These are phyloP conservation scores for Aspergillus kassunensis DNA, from an alignment of 495 filamentous ascomycete species.

Conservation along the genomic window DNA sequence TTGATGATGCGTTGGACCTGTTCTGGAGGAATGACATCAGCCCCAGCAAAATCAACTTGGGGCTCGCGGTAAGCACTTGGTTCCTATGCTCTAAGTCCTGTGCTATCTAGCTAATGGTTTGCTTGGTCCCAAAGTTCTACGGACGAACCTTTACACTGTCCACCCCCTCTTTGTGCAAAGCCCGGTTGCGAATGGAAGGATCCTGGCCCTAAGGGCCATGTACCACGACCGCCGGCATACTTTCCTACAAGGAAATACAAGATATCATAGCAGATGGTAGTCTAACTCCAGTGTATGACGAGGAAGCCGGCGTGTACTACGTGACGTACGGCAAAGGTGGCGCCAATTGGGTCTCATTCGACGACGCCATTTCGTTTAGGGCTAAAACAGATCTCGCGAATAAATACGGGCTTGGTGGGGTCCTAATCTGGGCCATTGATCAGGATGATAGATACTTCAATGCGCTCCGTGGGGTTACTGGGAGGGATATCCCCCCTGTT, in stretches of 20 bases:
- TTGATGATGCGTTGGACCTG: slow-evolving; percentile 27
- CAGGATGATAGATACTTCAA: slow-evolving; percentile 2
- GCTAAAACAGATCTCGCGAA: slow-evolving; percentile 36
- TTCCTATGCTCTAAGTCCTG: background rate
- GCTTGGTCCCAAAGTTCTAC: slow-evolving; percentile 35
- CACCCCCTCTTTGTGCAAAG: slow-evolving; percentile 21
- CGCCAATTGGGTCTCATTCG: slow-evolving; percentile 34
- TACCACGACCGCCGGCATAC: slow-evolving; percentile 24
- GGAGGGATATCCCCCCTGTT: background rate
- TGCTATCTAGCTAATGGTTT: background rate
- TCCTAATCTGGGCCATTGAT: slow-evolving; percentile 34
- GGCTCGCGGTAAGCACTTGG: slow-evolving; percentile 27
- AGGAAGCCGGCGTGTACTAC: slow-evolving; percentile 29
- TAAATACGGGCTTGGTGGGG: slow-evolving; percentile 30
- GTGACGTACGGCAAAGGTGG: slow-evolving; percentile 21
- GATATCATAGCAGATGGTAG: background rate
- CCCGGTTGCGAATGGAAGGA: slow-evolving; percentile 25
- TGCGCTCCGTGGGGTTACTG: background rate
- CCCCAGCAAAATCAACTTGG: slow-evolving; percentile 37
- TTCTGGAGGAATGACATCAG: slow-evolving; percentile 37
- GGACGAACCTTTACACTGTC: slow-evolving; percentile 36
- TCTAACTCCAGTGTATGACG: slow-evolving; percentile 8
- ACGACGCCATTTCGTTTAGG: slow-evolving; percentile 32
- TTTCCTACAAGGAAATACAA: slow-evolving; percentile 14
- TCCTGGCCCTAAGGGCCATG: slow-evolving; percentile 27